These are phyloP conservation scores for Sporothrix mexicana DNA, from an alignment of 2,329 filamentous ascomycete species.

Conservation along the genomic window DNA sequence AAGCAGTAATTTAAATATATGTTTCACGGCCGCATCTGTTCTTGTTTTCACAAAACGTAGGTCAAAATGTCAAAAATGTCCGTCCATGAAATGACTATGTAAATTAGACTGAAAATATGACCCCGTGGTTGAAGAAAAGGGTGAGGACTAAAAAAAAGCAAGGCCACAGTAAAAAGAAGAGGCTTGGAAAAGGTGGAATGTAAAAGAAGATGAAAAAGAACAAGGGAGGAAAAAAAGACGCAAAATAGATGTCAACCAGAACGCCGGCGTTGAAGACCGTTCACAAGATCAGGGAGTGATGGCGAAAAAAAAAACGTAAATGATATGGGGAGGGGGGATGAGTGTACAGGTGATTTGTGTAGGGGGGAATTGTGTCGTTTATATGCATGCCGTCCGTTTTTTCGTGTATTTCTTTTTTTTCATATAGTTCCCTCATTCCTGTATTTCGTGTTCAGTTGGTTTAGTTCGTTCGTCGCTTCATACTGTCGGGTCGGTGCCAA, in stretches of 20 bases:
- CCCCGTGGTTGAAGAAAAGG: slow-evolving; percentile 27
- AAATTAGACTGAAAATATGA: slow-evolving; percentile 9
- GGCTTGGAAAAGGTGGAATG: background rate
- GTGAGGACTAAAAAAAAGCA: background rate
- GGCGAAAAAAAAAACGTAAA: too few species aligned
- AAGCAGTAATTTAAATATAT: slow-evolving; percentile 18
- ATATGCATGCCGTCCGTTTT: slow-evolving; percentile 8
- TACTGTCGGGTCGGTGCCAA: background rate
- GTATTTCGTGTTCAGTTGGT: background rate
- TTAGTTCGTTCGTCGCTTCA: background rate
- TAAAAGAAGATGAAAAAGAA: background rate
- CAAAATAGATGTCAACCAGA: slow-evolving; percentile 18
- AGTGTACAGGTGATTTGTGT: background rate
- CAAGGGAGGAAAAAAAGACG: background rate
- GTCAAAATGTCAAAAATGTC: too few species aligned
- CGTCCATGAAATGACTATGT: slow-evolving; percentile 11
- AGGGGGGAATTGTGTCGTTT: background rate
- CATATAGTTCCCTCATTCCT: background rate
- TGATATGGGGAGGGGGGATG: background rate
- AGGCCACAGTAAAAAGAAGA: background rate
- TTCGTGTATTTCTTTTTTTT: background rate
- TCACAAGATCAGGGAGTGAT: background rate
- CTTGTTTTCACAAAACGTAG: background rate
- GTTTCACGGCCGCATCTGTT: slow-evolving; percentile 15
- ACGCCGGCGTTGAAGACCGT: slow-evolving; percentile 31